Evolutionary conservation across 2,329 filamentous ascomycete genomes (phyloP).

Genomic region (Aspergillus intermedius): DNA sequence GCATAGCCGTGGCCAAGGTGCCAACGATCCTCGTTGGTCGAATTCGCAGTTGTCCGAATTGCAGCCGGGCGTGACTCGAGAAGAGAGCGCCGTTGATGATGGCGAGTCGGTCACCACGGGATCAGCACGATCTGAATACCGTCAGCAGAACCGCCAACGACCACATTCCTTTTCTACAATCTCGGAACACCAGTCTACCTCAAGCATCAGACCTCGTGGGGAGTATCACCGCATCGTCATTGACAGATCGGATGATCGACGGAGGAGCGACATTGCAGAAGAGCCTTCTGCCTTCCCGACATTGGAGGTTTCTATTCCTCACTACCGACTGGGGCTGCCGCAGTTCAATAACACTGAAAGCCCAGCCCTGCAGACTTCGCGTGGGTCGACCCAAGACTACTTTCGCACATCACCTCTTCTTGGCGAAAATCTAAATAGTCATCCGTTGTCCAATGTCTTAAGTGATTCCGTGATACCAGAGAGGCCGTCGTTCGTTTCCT

Average conservation of each 20-base stretch:
- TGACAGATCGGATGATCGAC: conserved; percentile 60
- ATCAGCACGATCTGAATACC: conserved; percentile 15
- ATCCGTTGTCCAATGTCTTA: conserved; percentile 18
- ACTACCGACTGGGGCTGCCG: conserved; percentile 75
- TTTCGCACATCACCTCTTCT: conserved; percentile 58
- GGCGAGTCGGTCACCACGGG: conserved; percentile 17
- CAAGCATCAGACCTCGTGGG: conserved; percentile 46
- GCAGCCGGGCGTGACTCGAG: conserved; percentile 20
- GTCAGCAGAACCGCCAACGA: conserved; percentile 45
- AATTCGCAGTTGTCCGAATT: conserved; percentile 37
- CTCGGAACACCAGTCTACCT: conserved; percentile 51
- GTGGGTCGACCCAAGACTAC: conserved; percentile 63
- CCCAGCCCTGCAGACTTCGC: conserved; percentile 70
- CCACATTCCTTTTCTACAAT: conserved; percentile 72
- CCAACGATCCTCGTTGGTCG: conserved; percentile 33
- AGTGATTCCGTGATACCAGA: conserved; percentile 19
- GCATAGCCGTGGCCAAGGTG: conserved; percentile 22
- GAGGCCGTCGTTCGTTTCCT: conserved; percentile 30
- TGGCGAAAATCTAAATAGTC: conserved; percentile 20
- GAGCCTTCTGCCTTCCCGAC: conserved; percentile 41
- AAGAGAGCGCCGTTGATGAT: conserved; percentile 18
- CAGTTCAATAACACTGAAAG: conserved; percentile 72
- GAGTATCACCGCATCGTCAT: conserved; percentile 71
- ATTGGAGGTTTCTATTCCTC: conserved; percentile 71
- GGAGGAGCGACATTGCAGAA: conserved; percentile 57